Base-by-base conservation (phyloP, 1,139 yeast genomes). In the Geotrichum restrictum region DNA sequence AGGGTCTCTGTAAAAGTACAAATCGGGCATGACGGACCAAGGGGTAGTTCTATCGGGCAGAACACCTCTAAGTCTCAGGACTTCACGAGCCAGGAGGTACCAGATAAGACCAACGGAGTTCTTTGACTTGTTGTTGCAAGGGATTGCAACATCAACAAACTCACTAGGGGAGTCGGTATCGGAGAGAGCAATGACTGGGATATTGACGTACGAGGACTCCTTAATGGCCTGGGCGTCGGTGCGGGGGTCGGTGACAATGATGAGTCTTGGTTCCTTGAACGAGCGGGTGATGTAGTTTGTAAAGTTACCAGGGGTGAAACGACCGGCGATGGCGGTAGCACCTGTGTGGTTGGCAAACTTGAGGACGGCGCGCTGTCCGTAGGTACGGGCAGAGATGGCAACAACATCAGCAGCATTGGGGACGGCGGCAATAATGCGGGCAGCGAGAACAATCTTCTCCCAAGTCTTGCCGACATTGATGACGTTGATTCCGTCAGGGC, bases 271-370 rank as follows among this genome's bases (percentile, higher is more conserved):
- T 82, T 94, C 99, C 83, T 91, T 93, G 96, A 93, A 94, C 69
- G 98, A 88, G 81, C 98, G 94, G 79, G 98, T 94, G 83, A 91
- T 93, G 83, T 94, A 94, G 83, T 94, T 94, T 77, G 99, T 94
- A 91, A 94, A 94, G 83, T 88, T 85, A 87, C 99, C 99, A 79
- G 99, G 99, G 71, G 98, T 94, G 89, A 94, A 94, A 82, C 99
- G 91, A 79, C 98, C 98, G 70, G 98, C 98, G 80, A 94, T 91
- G 77, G 98, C 94, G 69, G 98, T 91, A 68, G 98, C 96, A 79
- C 98, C 98, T 70, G 98, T 91, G 93, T 94, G 98, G 71, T 96
- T 88, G 75, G 98, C 98, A 74, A 86, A 94, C 83, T 94, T 94
- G 77, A 94, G 85, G 68, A 91, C 98, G 74, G 98, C 99, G 84